Evolutionary conservation across 176 grass and related monocot species (phyloP).

Genomic region (Cenchrus americanus): DNA sequence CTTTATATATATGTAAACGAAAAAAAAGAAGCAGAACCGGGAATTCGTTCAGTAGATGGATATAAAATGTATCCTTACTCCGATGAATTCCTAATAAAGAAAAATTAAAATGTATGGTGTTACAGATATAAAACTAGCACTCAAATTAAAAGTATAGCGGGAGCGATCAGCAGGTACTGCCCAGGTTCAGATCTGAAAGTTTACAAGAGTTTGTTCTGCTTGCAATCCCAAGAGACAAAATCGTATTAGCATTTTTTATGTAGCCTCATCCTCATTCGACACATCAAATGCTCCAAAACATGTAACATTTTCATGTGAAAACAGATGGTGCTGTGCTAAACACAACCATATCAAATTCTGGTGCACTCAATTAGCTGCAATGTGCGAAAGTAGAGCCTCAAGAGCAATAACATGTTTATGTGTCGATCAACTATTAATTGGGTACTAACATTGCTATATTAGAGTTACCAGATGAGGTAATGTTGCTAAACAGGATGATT

Average conservation of each 20-base stretch:
- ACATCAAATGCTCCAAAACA: constrained; percentile 9
- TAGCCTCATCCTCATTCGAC: constrained; percentile 1
- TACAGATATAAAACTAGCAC: not conserved
- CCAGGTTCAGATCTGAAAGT: not conserved
- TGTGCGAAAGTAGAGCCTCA: not conserved
- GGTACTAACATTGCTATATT: not conserved
- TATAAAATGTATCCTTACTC: no score
- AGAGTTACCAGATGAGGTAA: not conserved
- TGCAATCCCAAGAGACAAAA: constrained; percentile 24
- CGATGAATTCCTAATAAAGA: not conserved
- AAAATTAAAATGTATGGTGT: not conserved
- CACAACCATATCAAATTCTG: not conserved
- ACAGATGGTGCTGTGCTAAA: constrained; percentile 23
- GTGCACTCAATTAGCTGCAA: not conserved
- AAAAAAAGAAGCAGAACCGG: no score
- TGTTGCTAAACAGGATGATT: not conserved
- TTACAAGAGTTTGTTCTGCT: constrained; percentile 18
- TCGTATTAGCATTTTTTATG: constrained; percentile 6
- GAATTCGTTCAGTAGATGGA: no score
- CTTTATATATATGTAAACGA: no score
- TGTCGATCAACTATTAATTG: constrained; percentile 3
- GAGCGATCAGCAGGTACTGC: constrained; percentile 13
- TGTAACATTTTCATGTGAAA: constrained; percentile 16
- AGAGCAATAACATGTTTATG: not conserved
- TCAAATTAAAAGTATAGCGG: constrained; percentile 1